Base-by-base conservation (phyloP, 2,329 filamentous ascomycete species). In the Microdochium nivale region DNA sequence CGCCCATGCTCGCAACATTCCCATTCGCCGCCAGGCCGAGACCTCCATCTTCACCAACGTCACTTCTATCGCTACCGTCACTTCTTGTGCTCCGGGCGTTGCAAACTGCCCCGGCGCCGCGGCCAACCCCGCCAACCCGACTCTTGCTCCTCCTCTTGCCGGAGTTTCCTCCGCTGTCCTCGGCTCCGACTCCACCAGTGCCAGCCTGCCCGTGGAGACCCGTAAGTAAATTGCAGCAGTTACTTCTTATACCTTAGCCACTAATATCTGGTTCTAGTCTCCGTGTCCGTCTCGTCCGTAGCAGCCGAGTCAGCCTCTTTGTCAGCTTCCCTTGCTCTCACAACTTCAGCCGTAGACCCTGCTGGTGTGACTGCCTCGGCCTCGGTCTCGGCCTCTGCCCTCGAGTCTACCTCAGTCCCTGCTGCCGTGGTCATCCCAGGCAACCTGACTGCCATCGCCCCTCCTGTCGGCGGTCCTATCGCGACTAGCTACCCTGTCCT, bases 1-100 rank as follows among this genome's bases (percentile, higher is more conserved):
- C 11, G 47, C 27, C 21, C 33, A 53, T 21, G 57, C 57, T 32
- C 53, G 50, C 37, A 50, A 53, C n/a, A 49, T 51, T 11, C 51
- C 50, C 32, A 54, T 52, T 8, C 40, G 52, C n/a, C 49, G 40
- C 24, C 47, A 48, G 44, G 49, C 37, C 21, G 30, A 25, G 8
- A 52, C 52, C 19, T 30, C 48, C 25, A 51, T 49, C 27, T 37
- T 40, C 27, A 16, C 35, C 35, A 23, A 43, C 35, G 35, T 43
- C 35, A 43, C 35, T 14, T 43, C 35, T 23, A 7, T n/a, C 16
- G 35, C 35, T 23, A 43, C 35, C 35, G 14, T 43, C 7, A 43
- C 35, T 43, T 43, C 35, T n/a, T 43, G 35, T 23, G 35, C 16
- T 43, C 35, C 35, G 16, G 35, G 21, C 7, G 35, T 43, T 23